Base-by-base conservation (phyloP, 768 basidiomycete species). In the Tremella mesenterica region DNA sequence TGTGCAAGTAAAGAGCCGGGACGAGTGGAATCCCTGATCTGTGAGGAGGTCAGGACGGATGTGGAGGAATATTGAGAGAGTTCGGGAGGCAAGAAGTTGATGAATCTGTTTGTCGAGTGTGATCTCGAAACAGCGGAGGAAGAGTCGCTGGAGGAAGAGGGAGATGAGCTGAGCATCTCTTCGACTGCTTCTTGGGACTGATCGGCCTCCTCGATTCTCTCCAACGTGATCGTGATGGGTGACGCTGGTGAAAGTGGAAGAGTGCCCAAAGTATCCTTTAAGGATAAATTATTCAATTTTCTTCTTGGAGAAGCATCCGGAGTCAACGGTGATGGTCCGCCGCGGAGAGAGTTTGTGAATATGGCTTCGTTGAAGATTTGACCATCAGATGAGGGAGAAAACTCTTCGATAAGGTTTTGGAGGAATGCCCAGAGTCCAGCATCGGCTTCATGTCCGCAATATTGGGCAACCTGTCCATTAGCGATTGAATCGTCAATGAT, bases 391-490 rank as follows among this genome's bases (percentile, higher is more conserved):
- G 47, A 50, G 10, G 61, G 63, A 7, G 49, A 52, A 41, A 69
- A 66, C 44, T 69, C 64, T 29, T 63, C 65, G 4, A 66, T 51
- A n/a, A 69, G 33, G 4, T 36, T 36, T 48, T 56, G 26, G 23
- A 69, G 48, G 25, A 64, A 60, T 3, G 50, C n/a, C 67, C 67
- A 69, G 13, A 66, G 28, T 38, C 65, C 36, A 6, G 60, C 64
- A 48, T 69, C 65, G 25, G 66, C 67, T 4, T 56, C 50, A 38
- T 61, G 44, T 10, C 64, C 67, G 44, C 61, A 65, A 3, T 53
- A 52, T 36, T 60, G 30, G 4, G 67, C 64, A 13, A 60, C 31
- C 52, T 54, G 3, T 44, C 18, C 13, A 27, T 41, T 7, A 28
- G 14, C 44, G 14, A 30, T 16, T 34, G n/a, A 21, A 12, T 20